These are phyloP conservation scores for Alliaria petiolata DNA, from an alignment of 345 rosid genomes.

Conservation along the genomic window DNA sequence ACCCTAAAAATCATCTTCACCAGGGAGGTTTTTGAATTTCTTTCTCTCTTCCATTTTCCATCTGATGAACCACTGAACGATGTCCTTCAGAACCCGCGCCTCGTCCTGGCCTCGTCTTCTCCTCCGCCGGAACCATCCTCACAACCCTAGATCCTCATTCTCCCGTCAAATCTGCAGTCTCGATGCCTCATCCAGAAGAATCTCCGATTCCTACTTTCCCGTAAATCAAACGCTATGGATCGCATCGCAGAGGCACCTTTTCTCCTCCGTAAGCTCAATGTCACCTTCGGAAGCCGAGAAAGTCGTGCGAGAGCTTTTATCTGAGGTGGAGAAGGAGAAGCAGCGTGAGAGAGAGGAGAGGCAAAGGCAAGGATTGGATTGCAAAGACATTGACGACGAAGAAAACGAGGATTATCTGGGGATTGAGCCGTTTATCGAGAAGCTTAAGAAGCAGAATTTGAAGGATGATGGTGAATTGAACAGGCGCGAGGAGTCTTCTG, in stretches of 20 bases:
- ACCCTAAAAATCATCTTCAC: slow-evolving; percentile 12
- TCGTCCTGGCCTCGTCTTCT: slow-evolving; percentile 46
- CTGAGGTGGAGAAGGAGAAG: slow-evolving; percentile 65
- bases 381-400: slow-evolving; percentile 73
- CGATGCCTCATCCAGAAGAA: slow-evolving; percentile 19
- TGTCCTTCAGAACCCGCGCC: slow-evolving; percentile 37
- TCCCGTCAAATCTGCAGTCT: neutral
- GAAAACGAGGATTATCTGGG: slow-evolving; percentile 86
- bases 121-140: slow-evolving; percentile 27
- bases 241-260: slow-evolving; percentile 34
- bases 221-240: slow-evolving; percentile 27
- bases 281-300: slow-evolving; percentile 19
- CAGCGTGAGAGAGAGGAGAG: slow-evolving; percentile 70
- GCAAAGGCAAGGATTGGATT: slow-evolving; percentile 61
- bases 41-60: neutral
- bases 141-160: slow-evolving; percentile 14
- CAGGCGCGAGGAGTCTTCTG: slow-evolving; percentile 56
- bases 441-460: slow-evolving; percentile 57
- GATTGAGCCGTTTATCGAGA: slow-evolving; percentile 68
- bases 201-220: slow-evolving; percentile 22
- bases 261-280: slow-evolving; percentile 29
- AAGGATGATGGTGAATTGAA: slow-evolving; percentile 40
- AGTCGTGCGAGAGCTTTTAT: slow-evolving; percentile 45
- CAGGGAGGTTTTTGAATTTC: neutral
- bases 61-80: slow-evolving; percentile 32